Evolutionary conservation across 495 filamentous ascomycete species (phyloP), one percentile per base, ranked within the genome.

Genomic region (Neurospora sp.): DNA sequence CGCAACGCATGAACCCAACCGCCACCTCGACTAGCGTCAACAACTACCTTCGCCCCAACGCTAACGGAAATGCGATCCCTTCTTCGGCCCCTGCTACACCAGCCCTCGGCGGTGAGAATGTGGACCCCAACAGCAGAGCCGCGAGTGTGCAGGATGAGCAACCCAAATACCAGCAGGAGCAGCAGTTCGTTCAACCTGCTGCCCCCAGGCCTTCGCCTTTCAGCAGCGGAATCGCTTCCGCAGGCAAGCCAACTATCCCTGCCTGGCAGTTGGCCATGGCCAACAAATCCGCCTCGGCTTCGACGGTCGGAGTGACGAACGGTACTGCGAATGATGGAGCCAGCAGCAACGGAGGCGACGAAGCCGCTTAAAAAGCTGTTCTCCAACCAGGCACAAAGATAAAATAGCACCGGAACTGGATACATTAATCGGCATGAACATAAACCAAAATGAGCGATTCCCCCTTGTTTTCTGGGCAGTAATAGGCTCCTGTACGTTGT

Each of bases 231-330:
- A 82, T 78, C 31, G 53, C 53, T 16, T 65, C 53, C 27, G 73
- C 83, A 75, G 74, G 80, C 72, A 86, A 84, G 77, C 89, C 92
- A 8, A 90, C 91, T n/a, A 97, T 97, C 75, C 94, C 94, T 1
- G 88, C 91, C 1, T 97, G 94, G 94, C 94, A 97, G 82, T 88
- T 97, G 88, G 88, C 90, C 59, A 87, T 90, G 61, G 90, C 86
- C 78, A 89, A 89, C 77, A 85, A 82, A 37, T 75, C 76, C 2
- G 72, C 45, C 12, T 72, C 74, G 1, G 79, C 80, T 68, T 79
- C 81, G 70, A 75, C 77, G 4, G n/a, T 72, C 22, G 69, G 77
- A 45, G 78, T 79, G 47, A 74, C 70, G 14, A 81, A 80, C 69
- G 75, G 73, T 8, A 47, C 61, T 35, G 14, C 53, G 31, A 76